Conservation (phyloP, 2,329 filamentous ascomycete species). For the Aspergillus ustus region DNA sequence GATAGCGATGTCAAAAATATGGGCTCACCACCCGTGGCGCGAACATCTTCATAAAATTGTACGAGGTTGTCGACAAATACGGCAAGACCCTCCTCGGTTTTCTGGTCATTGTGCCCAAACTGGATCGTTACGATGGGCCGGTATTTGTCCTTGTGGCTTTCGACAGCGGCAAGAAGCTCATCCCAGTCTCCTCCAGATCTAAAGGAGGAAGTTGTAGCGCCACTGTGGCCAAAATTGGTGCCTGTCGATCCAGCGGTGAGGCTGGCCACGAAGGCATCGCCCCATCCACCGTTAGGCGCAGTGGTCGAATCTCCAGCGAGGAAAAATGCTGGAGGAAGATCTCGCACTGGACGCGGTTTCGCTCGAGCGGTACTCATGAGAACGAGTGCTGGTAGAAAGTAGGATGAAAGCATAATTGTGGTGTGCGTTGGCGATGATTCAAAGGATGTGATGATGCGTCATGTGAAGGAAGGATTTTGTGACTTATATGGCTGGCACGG, state of each 20-base stretch:
- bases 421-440: neutral
- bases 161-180: slow-evolving; percentile 1
- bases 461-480: neutral
- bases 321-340: slow-evolving; percentile 11
- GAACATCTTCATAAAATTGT: slow-evolving; percentile 12
- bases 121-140: slow-evolving; percentile 22
- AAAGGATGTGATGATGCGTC: neutral
- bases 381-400: neutral
- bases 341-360: neutral
- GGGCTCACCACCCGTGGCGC: slow-evolving; percentile 17
- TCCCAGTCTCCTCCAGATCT: slow-evolving; percentile 18
- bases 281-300: slow-evolving; percentile 19
- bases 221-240: slow-evolving; percentile 17
- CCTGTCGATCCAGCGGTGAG: slow-evolving; percentile 11
- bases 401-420: neutral
- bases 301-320: slow-evolving; percentile 22
- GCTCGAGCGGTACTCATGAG: neutral
- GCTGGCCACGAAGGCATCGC: slow-evolving; percentile 16
- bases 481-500: neutral
- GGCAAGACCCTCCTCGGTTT: slow-evolving; percentile 6
- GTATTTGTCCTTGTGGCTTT: neutral
- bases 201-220: slow-evolving; percentile 18
- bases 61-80: slow-evolving; percentile 15
- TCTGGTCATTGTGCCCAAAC: slow-evolving; percentile 24
- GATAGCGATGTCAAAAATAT: slow-evolving; percentile 20